phyloP scores from a whole-genome alignment of 805 yeast species.

The Metschnikowia shivogae region DNA sequence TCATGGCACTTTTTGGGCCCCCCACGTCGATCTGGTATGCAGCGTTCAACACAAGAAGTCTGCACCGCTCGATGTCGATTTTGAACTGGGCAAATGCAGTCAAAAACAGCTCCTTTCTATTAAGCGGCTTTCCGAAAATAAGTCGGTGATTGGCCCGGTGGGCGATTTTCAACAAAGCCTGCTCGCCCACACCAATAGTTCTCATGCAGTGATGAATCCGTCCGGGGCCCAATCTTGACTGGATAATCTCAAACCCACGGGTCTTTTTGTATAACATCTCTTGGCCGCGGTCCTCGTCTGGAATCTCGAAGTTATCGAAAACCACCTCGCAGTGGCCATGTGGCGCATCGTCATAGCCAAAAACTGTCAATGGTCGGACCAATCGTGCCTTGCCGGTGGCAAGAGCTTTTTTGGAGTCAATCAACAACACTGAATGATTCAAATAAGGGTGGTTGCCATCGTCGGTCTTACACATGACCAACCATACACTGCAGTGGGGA shows the following conservation, averaged over 20 bases:
- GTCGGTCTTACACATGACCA: conserved; percentile 49
- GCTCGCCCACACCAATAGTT: conserved; percentile 57
- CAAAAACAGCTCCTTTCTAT: conserved; percentile 47
- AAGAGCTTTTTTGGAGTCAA: conserved; percentile 48
- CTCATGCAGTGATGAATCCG: conserved; percentile 70
- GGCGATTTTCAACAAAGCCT: conserved; percentile 44
- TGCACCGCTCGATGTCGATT: conserved; percentile 51
- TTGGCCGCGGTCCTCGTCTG: conserved; percentile 41
- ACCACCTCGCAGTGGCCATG: conserved; percentile 65
- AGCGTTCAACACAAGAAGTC: conserved; percentile 53
- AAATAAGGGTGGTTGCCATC: conserved; percentile 32
- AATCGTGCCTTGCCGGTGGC: conserved; percentile 46
- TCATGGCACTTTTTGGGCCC: conserved; percentile 51
- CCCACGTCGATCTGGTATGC: conserved; percentile 54
- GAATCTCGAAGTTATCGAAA: conserved; percentile 47
- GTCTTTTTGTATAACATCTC: conserved; percentile 43
- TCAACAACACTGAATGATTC: conserved; percentile 54
- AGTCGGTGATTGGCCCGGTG: conserved; percentile 49
- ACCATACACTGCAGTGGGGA: conserved; percentile 53
- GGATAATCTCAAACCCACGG: conserved; percentile 59
- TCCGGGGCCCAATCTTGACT: conserved; percentile 66
- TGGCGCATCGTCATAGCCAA: conserved; percentile 66
- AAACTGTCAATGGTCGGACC: conserved; percentile 49
- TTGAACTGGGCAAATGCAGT: conserved; percentile 48
- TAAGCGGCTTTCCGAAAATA: conserved; percentile 50